Base-by-base conservation (phyloP, 768 basidiomycete species). In the Asterophora parasitica region DNA sequence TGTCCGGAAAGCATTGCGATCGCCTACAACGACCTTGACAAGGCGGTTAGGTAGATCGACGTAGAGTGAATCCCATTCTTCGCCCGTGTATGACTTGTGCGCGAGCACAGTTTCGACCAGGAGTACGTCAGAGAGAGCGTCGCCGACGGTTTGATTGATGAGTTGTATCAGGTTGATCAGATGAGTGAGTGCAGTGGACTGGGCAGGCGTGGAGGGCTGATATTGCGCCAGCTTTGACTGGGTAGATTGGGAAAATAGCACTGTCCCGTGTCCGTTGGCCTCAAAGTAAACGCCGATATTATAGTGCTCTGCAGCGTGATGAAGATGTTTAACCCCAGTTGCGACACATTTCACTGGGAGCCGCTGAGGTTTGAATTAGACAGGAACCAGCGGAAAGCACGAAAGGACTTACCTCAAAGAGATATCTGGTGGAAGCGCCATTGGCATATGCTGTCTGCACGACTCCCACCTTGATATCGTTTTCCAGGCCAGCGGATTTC, bases 361-460 rank as follows among this genome's bases (percentile, higher is more conserved):
- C 42, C 89, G 83, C 92, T 96, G 59, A 30, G 39, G 36, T 48
- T 53, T 39, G 49, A 36, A 43, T 16, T 33, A 28, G 46, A 42
- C 39, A 16, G 32, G 34, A 10, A 30, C 4, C 28, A 5, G 19
- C 12, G 39, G 20, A 43, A 17, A 44, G 15, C 33, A 35, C 27
- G n/a, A 13, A 50, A 53, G 23, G 52, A 31, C 81, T 53, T 50
- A 92, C 91, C 66, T 85, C 82, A 12, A 82, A 72, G 36, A 98
- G 74, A 63, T 95, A 98, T 63, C 86, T 90, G 10, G 96, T 99
- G 0, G 95, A 97, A 48, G 82, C 91, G 6, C 96, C 96, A 56
- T 99, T 99, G 27, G 96, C 96, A 65, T 99, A 99, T 3, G 96
- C 96, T 0, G 96, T 99, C 65, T 99, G 96, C 9, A 99, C 93